Evolutionary conservation across 192 early-diverging fungal species (phyloP).

Genomic region (Backusella tarrabulga): DNA sequence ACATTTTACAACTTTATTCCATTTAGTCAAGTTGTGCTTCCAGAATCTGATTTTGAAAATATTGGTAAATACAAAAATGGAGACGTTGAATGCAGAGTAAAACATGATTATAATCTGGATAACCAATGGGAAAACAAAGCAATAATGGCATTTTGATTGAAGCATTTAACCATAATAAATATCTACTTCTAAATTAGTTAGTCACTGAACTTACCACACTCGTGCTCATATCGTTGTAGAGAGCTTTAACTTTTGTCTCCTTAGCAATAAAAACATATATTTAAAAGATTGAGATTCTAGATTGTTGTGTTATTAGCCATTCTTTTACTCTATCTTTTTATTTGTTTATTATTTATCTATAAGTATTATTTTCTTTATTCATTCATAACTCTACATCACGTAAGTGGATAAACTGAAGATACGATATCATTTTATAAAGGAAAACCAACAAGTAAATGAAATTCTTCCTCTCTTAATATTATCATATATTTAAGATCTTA

Average conservation of each 20-base stretch:
- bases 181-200: neutral
- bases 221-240: neutral
- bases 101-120: neutral
- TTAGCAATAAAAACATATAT: neutral
- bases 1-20: neutral
- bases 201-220: neutral
- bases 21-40: neutral
- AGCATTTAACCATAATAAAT: neutral
- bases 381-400: neutral
- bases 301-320: neutral
- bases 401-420: neutral
- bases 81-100: neutral
- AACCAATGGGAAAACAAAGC: neutral
- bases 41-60: neutral
- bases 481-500: neutral
- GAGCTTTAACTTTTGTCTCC: neutral
- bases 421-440: neutral
- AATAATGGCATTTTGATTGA: conserved; percentile 1
- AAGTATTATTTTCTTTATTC: neutral
- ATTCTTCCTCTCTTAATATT: neutral
- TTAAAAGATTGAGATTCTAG: neutral
- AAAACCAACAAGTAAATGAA: neutral
- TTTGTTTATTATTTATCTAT: neutral
- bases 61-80: neutral
- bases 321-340: neutral